Conservation (phyloP, 768 basidiomycete genomes). For the Ephemerocybe angulata region DNA sequence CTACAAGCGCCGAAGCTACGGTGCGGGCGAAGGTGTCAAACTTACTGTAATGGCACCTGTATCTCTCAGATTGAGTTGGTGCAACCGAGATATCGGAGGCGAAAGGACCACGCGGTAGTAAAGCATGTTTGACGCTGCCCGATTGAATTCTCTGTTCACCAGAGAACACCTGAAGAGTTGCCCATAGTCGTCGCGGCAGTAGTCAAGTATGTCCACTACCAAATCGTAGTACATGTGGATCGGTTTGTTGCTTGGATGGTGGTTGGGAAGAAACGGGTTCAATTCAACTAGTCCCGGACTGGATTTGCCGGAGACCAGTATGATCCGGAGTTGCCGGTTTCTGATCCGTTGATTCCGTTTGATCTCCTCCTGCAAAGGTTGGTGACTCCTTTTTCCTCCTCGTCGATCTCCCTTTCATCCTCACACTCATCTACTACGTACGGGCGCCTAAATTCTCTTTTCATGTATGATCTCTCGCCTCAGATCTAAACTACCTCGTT, state of each 20-base stretch:
- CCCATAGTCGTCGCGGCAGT: slow-evolving; percentile 30
- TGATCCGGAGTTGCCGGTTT: too few relatives aligned
- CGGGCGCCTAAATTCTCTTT: background rate
- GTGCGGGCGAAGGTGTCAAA: background rate
- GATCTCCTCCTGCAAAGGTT: too few relatives aligned
- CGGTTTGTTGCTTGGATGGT: background rate
- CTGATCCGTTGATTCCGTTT: too few relatives aligned
- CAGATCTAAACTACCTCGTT: background rate
- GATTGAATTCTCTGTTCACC: slow-evolving; percentile 44
- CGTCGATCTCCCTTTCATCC: too few relatives aligned
- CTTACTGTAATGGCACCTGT: slow-evolving; percentile 32
- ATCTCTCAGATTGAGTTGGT: slow-evolving; percentile 34
- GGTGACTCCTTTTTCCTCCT: too few relatives aligned
- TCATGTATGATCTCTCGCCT: slow-evolving; percentile 7
- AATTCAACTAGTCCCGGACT: too few relatives aligned
- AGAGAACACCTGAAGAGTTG: slow-evolving; percentile 40
- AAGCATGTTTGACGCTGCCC: slow-evolving; percentile 41
- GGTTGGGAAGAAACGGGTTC: background rate
- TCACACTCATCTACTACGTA: too few relatives aligned
- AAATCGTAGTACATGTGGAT: slow-evolving; percentile 30
- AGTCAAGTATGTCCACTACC: slow-evolving; percentile 30
- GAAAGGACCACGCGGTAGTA: slow-evolving; percentile 44
- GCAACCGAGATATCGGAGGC: slow-evolving; percentile 25
- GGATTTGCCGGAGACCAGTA: too few relatives aligned
- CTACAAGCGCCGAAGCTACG: background rate